Evolutionary conservation across 2,329 filamentous ascomycete genomes (phyloP).

Genomic region (Penicillium sp.): DNA sequence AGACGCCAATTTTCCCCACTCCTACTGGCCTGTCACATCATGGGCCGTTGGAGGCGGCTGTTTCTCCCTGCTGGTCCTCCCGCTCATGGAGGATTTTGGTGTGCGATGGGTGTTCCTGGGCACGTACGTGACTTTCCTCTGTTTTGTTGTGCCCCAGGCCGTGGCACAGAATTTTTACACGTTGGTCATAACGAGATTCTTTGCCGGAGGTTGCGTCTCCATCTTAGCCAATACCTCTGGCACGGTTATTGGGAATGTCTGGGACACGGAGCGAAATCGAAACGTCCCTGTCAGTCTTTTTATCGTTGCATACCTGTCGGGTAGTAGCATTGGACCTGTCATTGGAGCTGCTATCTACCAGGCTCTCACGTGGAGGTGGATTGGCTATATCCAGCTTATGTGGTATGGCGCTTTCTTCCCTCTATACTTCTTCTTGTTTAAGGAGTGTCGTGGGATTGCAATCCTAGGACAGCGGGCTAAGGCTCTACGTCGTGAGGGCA

Average conservation of each 20-base stretch:
- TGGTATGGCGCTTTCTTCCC: slow-evolving; percentile 40
- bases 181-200: slow-evolving; percentile 45
- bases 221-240: slow-evolving; percentile 41
- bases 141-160: slow-evolving; percentile 47
- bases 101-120: slow-evolving; percentile 43
- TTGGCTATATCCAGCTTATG: slow-evolving; percentile 47
- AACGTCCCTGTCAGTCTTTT: slow-evolving; percentile 45
- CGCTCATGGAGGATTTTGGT: slow-evolving; percentile 43
- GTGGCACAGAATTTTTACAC: slow-evolving; percentile 49
- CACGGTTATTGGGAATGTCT: slow-evolving; percentile 33
- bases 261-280: slow-evolving; percentile 36
- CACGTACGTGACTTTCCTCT: slow-evolving; percentile 40
- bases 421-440: slow-evolving; percentile 41
- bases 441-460: slow-evolving; percentile 44
- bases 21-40: slow-evolving; percentile 36
- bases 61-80: slow-evolving; percentile 33
- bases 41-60: slow-evolving; percentile 34
- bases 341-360: slow-evolving; percentile 41
- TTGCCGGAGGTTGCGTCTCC: slow-evolving; percentile 46
- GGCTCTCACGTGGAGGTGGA: slow-evolving; percentile 36
- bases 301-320: slow-evolving; percentile 43
- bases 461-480: slow-evolving; percentile 40
- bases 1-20: slow-evolving; percentile 32
- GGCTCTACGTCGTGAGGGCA: slow-evolving; percentile 34
- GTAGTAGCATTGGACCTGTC: slow-evolving; percentile 48